Evolutionary conservation across 139 green algal species (phyloP), one percentile per base, ranked within the genome.

Genomic region (Eudorina sp.): DNA sequence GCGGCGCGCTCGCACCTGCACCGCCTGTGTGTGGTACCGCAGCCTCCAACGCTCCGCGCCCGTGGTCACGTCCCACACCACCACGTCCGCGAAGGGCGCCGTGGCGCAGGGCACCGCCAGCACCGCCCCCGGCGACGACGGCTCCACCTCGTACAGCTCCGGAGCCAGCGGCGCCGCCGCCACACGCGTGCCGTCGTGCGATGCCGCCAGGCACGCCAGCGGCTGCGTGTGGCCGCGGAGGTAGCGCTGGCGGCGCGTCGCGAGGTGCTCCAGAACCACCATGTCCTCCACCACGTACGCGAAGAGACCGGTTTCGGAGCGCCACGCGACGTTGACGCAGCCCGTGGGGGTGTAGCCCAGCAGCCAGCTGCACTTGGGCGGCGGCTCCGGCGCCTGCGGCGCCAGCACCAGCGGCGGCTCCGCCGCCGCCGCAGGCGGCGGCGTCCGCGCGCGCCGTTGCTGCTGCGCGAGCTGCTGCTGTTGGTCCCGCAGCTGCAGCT

Each of bases 241-340:
- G 48, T 91, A 85, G 72, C 38, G 53, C 86, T 95, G 90, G n/a
- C 36, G 55, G 29, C 84, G 83, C 6, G 79, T 92, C 31, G 76
- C 69, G 18, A 95, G 81, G 81, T 95, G 89, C 81, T 95, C 92
- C 69, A 93, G 11, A n/a, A 95, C 89, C 78, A 95, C 84, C 81
- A 88, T 53, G 58, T 92, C 89, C 21, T 92, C 89, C 6, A 91
- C 80, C 19, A 84, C 79, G 75, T 95, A 95, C 19, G 84, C 87
- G 48, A 95, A 91, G 40, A 94, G 36, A 9, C 89, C 92, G 3
- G 74, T 74, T 18, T 36, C 79, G 18, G 90, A 34, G 29, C 53
- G 48, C 92, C 92, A 95, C 40, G 76, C 83, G n/a, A 86, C 73
- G 55, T 92, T 91, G 69, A 25, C 38, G 23, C 36, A 73, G 9